Percentiles rank a stretch among this genome's conserved stretches.
phyloP scores from a whole-genome alignment of 176 grass and related monocot species.

The Oryza officinalis region DNA sequence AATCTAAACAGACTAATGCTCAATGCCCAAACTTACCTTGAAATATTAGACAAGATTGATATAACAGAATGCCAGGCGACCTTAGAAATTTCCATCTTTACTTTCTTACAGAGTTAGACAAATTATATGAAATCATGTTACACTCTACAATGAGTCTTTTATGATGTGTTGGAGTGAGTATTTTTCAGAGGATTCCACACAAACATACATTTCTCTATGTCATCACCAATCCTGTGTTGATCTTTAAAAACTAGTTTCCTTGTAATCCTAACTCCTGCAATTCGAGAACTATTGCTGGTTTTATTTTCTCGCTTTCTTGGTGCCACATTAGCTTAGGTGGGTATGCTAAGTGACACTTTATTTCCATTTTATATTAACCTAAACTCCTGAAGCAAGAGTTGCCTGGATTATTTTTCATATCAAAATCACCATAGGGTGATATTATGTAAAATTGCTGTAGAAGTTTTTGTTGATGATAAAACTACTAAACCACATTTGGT shows the following conservation, averaged over 20 bases:
- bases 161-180: neutral
- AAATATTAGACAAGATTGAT: neutral
- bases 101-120: neutral
- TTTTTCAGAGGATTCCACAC: neutral
- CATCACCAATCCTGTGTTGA: neutral
- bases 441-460: neutral
- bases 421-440: neutral
- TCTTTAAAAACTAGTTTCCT: neutral
- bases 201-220: conserved; percentile 10
- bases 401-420: conserved; percentile 29
- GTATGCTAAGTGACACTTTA: neutral
- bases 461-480: conserved; percentile 6
- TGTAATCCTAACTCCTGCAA: neutral
- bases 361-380: conserved; percentile 11
- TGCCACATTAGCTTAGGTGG: neutral
- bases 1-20: neutral
- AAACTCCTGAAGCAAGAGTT: conserved; percentile 16
- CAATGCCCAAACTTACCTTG: neutral
- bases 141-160: neutral
- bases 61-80: neutral
- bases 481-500: neutral
- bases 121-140: neutral
- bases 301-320: neutral
- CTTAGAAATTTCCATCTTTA: neutral
- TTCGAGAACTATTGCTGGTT: neutral